phyloP scores from a whole-genome alignment of 179 eudicot species.

The Heliamphora pulchella region DNA sequence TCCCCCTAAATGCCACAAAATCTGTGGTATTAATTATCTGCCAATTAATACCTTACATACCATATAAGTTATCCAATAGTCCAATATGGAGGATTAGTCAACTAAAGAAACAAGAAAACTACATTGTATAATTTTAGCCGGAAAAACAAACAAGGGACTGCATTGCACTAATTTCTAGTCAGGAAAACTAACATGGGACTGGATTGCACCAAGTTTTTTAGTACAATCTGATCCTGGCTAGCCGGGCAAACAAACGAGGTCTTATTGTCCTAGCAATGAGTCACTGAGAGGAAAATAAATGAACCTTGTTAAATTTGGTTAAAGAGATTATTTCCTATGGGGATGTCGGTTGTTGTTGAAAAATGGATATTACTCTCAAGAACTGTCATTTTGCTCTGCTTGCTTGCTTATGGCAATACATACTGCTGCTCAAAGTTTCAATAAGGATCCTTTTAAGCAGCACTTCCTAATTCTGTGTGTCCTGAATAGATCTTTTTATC shows the following conservation, averaged over 20 bases:
- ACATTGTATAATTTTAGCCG: no score
- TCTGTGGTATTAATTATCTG: no score
- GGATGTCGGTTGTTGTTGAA: neutral
- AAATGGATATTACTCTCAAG: neutral
- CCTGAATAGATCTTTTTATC: neutral
- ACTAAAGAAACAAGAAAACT: no score
- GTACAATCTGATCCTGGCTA: no score
- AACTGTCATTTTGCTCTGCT: neutral
- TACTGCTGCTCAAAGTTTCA: neutral
- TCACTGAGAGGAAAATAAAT: neutral
- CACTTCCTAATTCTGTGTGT: neutral
- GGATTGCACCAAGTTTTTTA: no score
- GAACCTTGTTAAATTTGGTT: neutral
- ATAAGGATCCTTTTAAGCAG: neutral
- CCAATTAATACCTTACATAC: no score
- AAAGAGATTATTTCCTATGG: neutral
- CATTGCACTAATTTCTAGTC: no score
- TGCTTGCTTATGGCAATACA: neutral
- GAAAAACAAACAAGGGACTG: no score
- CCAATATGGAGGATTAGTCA: no score
- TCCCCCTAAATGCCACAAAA: no score
- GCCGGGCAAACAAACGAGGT: neutral
- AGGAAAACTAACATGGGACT: no score
- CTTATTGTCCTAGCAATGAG: neutral
- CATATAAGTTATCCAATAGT: no score